Conservation (phyloP, 2,329 filamentous ascomycete species). For the Neurospora sp. region DNA sequence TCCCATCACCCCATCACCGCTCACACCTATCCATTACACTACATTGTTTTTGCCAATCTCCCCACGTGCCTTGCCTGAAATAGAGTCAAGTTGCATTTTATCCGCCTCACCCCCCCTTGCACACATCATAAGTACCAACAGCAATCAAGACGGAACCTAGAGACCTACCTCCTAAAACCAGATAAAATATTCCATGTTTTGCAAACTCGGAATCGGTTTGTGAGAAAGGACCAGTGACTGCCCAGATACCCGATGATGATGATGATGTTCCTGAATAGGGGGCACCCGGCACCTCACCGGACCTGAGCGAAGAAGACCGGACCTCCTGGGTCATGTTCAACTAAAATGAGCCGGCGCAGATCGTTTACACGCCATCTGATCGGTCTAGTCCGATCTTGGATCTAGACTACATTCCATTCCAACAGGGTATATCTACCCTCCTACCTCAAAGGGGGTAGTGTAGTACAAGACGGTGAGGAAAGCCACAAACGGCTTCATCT, state of each 20-base stretch:
- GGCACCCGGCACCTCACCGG: too few relatives aligned
- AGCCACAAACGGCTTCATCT: neutral
- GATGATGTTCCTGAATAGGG: neutral
- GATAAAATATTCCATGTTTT: neutral
- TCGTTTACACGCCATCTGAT: neutral
- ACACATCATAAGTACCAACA: too few relatives aligned
- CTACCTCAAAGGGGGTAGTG: neutral
- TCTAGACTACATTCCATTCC: neutral
- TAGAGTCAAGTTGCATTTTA: neutral
- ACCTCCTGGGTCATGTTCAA: too few relatives aligned
- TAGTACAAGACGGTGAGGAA: neutral
- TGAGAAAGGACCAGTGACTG: neutral
- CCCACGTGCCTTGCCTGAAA: neutral
- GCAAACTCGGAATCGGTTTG: neutral
- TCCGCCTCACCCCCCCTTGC: neutral
- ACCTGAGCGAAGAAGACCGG: too few relatives aligned
- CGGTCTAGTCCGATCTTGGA: neutral
- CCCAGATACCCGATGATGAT: neutral
- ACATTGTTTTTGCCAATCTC: too few relatives aligned
- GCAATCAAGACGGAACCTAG: neutral
- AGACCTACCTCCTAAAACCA: neutral
- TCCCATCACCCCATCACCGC: too few relatives aligned
- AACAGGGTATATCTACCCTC: neutral
- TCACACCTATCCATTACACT: neutral
- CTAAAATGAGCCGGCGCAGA: neutral